A percentile compares a stretch with the other conserved stretches of the same genome.
phyloP scores from a whole-genome alignment of 108 stramenopile species.

The Stephanodiscus triporus region DNA sequence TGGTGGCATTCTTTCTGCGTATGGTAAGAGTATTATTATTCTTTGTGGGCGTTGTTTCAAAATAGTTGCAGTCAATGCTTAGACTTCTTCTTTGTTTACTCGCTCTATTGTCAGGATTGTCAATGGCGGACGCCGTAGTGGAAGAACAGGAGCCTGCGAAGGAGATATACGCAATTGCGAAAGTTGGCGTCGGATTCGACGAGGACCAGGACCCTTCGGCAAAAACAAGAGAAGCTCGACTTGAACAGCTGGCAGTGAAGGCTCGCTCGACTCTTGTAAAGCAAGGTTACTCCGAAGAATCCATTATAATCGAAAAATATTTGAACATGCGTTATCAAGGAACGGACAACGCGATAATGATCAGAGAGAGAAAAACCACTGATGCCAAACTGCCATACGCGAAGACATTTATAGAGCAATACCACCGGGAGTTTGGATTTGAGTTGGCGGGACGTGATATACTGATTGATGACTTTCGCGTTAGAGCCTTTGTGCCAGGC shows the following conservation, averaged over 20 bases:
- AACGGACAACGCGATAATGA: conserved; percentile 97
- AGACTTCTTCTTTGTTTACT: background rate
- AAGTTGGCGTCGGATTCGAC: conserved; percentile 33
- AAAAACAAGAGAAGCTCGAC: conserved; percentile 58
- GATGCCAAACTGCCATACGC: conserved; percentile 56
- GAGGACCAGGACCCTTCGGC: conserved; percentile 46
- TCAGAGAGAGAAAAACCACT: conserved; percentile 29
- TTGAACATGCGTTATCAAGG: conserved; percentile 95
- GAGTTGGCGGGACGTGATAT: conserved; percentile 82
- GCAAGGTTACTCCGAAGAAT: conserved; percentile 81
- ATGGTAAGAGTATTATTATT: conserved; percentile 39
- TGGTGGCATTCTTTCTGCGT: conserved; percentile 96
- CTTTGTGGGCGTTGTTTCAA: background rate
- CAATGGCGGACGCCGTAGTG: conserved; percentile 92
- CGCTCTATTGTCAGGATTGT: conserved; percentile 51
- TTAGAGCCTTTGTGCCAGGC: conserved; percentile 90
- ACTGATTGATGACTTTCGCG: conserved; percentile 95
- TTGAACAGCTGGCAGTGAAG: conserved; percentile 61
- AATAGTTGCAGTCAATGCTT: background rate
- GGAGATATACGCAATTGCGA: conserved; percentile 51
- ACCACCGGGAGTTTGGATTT: conserved; percentile 96
- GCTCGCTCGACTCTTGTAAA: conserved; percentile 62
- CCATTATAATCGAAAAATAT: conserved; percentile 73
- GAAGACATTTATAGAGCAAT: conserved; percentile 65
- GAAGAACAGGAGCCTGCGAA: conserved; percentile 96